These are phyloP conservation scores for Corylus americana DNA, from an alignment of 306 rosid genomes.

Conservation along the genomic window DNA sequence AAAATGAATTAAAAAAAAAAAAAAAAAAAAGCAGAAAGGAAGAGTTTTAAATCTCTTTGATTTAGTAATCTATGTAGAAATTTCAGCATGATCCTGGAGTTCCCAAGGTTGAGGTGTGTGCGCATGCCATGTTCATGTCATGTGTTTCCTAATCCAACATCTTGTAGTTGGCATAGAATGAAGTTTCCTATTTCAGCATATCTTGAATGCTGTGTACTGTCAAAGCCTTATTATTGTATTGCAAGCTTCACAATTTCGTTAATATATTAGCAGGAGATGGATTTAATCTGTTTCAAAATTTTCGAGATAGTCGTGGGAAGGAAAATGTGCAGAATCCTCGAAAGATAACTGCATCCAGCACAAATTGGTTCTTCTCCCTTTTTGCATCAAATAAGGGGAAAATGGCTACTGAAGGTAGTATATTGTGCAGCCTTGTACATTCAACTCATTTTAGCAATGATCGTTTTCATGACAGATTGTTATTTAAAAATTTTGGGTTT, in stretches of 20 bases:
- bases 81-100: too few relatives aligned
- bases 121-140: neutral
- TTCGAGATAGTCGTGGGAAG: conserved; percentile 24
- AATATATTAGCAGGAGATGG: conserved; percentile 37
- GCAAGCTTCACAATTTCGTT: conserved; percentile 21
- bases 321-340: conserved; percentile 30
- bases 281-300: conserved; percentile 30
- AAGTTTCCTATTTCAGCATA: conserved; percentile 4
- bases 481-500: neutral
- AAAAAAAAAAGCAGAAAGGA: too few relatives aligned
- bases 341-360: conserved; percentile 22
- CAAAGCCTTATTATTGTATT: neutral
- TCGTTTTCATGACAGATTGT: neutral
- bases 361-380: conserved; percentile 39
- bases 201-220: conserved; percentile 13
- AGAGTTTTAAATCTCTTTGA: too few relatives aligned
- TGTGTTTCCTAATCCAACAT: neutral
- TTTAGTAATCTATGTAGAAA: too few relatives aligned
- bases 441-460: conserved; percentile 12
- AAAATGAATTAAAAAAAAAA: too few relatives aligned
- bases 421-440: conserved; percentile 5
- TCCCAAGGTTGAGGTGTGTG: too few relatives aligned
- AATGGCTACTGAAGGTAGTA: conserved; percentile 27
- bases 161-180: neutral
- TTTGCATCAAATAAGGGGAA: conserved; percentile 26